Evolutionary conservation across 805 yeast species (phyloP), one percentile per base, ranked within the genome.

Genomic region (Yarrowia porcina): DNA sequence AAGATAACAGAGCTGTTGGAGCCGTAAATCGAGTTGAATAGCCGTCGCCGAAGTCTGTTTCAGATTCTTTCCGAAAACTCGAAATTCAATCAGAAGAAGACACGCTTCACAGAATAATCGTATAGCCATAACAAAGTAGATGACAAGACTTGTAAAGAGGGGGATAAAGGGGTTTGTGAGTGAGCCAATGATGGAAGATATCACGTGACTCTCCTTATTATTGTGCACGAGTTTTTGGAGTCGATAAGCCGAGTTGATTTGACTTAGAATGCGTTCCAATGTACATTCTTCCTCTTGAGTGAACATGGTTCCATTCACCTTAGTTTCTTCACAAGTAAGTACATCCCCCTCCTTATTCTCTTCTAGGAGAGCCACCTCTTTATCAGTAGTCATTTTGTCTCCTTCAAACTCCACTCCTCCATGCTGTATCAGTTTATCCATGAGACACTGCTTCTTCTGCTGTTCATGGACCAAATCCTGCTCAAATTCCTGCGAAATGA

Each of bases 11-110:
- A 90, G 72, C 68, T 92, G 97, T 65, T 84, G 86, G 13, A 89
- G 74, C 47, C 97, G 75, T 28, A 90, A 75, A 71, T 90, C 96
- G 1, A 91, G 75, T 71, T 93, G 98, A 68, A 85, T 85, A 4
- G 90, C 85, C 0, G 88, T 80, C 2, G 86, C 87, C 15, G 89
- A 86, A 0, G 77, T 49, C 17, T 77, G 78, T 25, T 72, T 74
- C 35, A 75, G 64, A 2, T 71, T 69, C 20, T 64, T 63, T 49
- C 57, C 54, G 28, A 45, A 60, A 15, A 69, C 65, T 35, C 62
- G 65, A 66, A 66, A 70, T 47, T 76, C 78, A 20, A 75, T 63
- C 4, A 73, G 25, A 15, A 63, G 39, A 28, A 77, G 66, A 9
- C 74, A 64, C 5, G 66, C 69, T 61, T 76, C 79, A 8, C 73